Base-by-base conservation (phyloP, 768 basidiomycete genomes). In the Lentinula edodes region DNA sequence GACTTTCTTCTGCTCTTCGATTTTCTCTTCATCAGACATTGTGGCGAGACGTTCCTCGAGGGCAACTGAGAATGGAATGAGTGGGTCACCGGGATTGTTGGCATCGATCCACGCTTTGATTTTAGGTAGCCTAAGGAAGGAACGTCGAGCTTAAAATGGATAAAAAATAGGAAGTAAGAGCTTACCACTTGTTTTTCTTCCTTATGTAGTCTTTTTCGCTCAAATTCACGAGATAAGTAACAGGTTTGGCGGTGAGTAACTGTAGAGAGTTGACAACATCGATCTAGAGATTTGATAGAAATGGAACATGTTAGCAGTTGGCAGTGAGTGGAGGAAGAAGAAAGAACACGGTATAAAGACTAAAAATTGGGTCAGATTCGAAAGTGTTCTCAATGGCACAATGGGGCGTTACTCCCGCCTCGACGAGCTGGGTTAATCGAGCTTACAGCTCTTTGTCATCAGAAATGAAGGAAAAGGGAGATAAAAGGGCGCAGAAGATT, bases 51-150 rank as follows among this genome's bases (percentile, higher is more conserved):
- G 88, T 74, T 99, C 94, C 73, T 99, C 97, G 50, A 98, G 80
- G 5, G 95, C 85, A 58, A 99, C 97, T 34, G 93, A 95, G 80
- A 98, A 98, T 12, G 97, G 97, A 66, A 99, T 96, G 64, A 99
- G 83, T 16, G 87, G 85, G 68, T 99, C 97, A 56, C 97, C 97
- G 1, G 96, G 88, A 78, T 97, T 98, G 78, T 98, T 84, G 70
- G 87, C 83, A 76, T 98, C 95, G 69, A 99, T 96, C 97, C 97
- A 99, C 34, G 76, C 90, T 73, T 98, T 98, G 81, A 98, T 98
- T 79, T 96, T 97, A 18, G 95, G 84, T 36, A 98, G 76, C 92
- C 90, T 92, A 60, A 6, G 4, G 18, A 39, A 6, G 35, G 12
- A 3, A 41, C 18, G 54, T 7, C 32, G 23, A 43, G 52, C 39